Evolutionary conservation across 1,139 yeast species (phyloP).

Genomic region (Tardiomyces digboiensis): DNA sequence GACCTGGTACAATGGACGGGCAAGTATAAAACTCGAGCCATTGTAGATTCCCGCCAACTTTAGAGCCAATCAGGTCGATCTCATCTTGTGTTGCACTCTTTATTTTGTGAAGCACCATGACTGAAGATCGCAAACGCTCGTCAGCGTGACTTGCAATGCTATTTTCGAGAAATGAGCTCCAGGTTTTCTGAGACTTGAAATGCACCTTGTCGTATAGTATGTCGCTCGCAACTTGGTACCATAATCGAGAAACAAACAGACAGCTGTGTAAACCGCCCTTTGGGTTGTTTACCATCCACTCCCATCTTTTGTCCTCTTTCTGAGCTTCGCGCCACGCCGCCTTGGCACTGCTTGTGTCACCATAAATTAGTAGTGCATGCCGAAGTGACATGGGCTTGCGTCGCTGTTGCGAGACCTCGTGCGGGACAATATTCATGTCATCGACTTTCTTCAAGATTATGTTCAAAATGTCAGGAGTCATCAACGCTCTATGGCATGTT

Average conservation of each 20-base stretch:
- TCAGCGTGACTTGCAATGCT: slow-evolving; percentile 7
- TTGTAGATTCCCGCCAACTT: slow-evolving; percentile 40
- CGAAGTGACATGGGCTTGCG: slow-evolving; percentile 58
- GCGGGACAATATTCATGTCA: slow-evolving; percentile 40
- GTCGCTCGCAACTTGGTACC: slow-evolving; percentile 48
- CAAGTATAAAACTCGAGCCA: slow-evolving; percentile 82
- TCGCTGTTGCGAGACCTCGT: slow-evolving; percentile 47
- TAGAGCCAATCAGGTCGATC: slow-evolving; percentile 29
- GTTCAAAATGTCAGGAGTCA: slow-evolving; percentile 67
- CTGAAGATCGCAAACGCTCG: slow-evolving; percentile 13
- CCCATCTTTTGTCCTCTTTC: slow-evolving; percentile 9
- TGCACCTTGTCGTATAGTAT: slow-evolving; percentile 46
- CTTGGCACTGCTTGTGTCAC: slow-evolving; percentile 42
- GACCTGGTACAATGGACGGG: slow-evolving; percentile 55
- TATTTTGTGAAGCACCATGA: slow-evolving; percentile 42
- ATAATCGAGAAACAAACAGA: slow-evolving; percentile 55
- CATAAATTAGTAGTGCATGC: slow-evolving; percentile 51
- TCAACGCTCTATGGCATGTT: slow-evolving; percentile 42
- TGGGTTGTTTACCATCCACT: slow-evolving; percentile 3
- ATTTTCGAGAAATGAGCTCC: slow-evolving; percentile 33
- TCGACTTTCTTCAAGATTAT: slow-evolving; percentile 55
- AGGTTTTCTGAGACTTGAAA: slow-evolving; percentile 42
- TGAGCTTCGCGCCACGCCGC: slow-evolving; percentile 37
- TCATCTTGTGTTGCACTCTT: slow-evolving; percentile 35
- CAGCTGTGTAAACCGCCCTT: slow-evolving; percentile 43